A percentile compares a stretch with the other conserved stretches of the same genome.
phyloP scores from a whole-genome alignment of 495 filamentous ascomycete species.

The Hypoxylon rickii region DNA sequence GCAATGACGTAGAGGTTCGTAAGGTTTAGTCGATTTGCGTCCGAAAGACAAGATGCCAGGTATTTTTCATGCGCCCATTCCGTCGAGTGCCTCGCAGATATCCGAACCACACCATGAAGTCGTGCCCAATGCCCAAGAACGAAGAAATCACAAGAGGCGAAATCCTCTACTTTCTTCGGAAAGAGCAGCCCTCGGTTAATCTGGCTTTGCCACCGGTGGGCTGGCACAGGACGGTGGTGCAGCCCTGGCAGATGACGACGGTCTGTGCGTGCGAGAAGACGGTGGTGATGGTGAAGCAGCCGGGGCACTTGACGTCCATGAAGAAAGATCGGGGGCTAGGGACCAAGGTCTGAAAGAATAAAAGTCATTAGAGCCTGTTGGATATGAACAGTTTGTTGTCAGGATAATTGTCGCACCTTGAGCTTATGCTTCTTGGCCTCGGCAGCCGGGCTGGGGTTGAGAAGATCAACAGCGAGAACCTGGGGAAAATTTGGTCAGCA shows the following conservation, averaged over 20 bases:
- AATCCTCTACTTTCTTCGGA: conserved; percentile 92
- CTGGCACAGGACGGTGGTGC: conserved; percentile 96
- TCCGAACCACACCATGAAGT: conserved; percentile 53
- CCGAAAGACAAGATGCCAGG: conserved; percentile 37
- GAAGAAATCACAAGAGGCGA: conserved; percentile 50
- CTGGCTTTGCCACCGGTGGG: conserved; percentile 97
- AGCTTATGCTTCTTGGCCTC: conserved; percentile 99
- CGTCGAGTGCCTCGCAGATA: conserved; percentile 56
- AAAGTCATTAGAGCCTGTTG: no score
- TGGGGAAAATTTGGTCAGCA: conserved; percentile 56
- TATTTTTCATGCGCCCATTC: conserved; percentile 56
- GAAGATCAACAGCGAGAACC: conserved; percentile 99
- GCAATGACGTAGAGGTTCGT: conserved; percentile 52
- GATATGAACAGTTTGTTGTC: neutral
- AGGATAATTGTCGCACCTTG: conserved; percentile 69
- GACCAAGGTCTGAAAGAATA: conserved; percentile 96
- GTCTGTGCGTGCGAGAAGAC: conserved; percentile 99
- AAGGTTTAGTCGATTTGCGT: conserved; percentile 34
- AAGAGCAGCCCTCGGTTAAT: conserved; percentile 98
- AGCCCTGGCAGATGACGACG: conserved; percentile 98
- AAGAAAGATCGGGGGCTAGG: conserved; percentile 97
- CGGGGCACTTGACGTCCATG: conserved; percentile 99
- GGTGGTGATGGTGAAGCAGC: conserved; percentile 99
- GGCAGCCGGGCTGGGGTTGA: conserved; percentile 93
- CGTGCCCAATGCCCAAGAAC: conserved; percentile 50